Evolutionary conservation across 139 green algal genomes (phyloP).

Genomic region (Tetraselmis chui): DNA sequence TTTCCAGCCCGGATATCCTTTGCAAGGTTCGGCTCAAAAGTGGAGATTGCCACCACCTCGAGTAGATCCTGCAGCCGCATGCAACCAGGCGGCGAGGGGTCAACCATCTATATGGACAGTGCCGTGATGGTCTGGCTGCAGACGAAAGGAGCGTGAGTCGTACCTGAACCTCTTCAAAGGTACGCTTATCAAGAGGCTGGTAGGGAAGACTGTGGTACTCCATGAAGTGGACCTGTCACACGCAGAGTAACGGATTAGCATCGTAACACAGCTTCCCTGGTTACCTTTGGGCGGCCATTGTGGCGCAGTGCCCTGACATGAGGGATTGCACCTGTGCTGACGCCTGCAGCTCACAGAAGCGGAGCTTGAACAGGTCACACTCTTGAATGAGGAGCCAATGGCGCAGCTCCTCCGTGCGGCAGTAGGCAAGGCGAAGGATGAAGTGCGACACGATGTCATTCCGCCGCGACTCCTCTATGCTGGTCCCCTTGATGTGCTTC

Average conservation of each 20-base stretch:
- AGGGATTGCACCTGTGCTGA: slow-evolving; percentile 23
- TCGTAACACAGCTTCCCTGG: too few relatives aligned
- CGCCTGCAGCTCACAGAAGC: slow-evolving; percentile 30
- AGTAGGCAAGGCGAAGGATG: slow-evolving; percentile 90
- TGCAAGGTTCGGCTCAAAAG: neutral
- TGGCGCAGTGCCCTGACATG: too few relatives aligned
- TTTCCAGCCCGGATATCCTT: neutral
- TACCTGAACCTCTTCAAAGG: slow-evolving; percentile 39
- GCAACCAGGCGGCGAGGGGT: too few relatives aligned
- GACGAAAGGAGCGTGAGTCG: too few relatives aligned
- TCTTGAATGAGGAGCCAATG: slow-evolving; percentile 86
- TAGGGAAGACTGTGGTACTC: slow-evolving; percentile 48
- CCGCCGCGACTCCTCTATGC: slow-evolving; percentile 32
- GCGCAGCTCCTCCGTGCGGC: slow-evolving; percentile 78
- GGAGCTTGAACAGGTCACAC: slow-evolving; percentile 63
- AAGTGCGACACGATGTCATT: slow-evolving; percentile 79
- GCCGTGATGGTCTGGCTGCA: too few relatives aligned
- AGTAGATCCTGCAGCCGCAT: slow-evolving; percentile 2
- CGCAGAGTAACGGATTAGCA: neutral
- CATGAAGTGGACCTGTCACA: slow-evolving; percentile 54
- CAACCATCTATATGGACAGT: too few relatives aligned
- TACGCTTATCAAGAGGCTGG: slow-evolving; percentile 24
- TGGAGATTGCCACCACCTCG: neutral
- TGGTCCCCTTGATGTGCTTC: slow-evolving; percentile 38
- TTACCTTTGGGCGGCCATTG: too few relatives aligned